phyloP scores from a whole-genome alignment of 768 basidiomycete species.

The Pilatotrama ljubarskyi region DNA sequence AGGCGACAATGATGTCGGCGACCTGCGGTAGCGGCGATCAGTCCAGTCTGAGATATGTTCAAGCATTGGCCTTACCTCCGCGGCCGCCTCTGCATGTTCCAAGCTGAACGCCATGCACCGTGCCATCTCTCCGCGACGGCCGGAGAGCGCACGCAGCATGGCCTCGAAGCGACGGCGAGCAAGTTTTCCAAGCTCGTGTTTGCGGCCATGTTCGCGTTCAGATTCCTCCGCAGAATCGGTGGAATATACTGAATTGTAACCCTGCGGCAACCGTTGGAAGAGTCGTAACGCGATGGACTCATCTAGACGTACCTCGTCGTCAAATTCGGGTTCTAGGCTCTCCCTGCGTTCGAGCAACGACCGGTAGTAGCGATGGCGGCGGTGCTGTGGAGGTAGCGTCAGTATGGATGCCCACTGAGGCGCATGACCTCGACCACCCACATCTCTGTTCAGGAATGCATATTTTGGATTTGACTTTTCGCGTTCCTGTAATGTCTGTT shows the following conservation, averaged over 20 bases:
- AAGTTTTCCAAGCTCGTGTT: constrained; percentile 73
- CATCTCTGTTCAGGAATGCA: constrained; percentile 65
- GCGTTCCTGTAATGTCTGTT: constrained; percentile 67
- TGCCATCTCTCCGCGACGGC: constrained; percentile 87
- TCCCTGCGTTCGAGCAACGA: constrained; percentile 63
- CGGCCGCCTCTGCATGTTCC: constrained; percentile 94
- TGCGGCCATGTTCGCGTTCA: constrained; percentile 79
- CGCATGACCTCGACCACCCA: constrained; percentile 36
- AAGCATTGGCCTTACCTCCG: constrained; percentile 59
- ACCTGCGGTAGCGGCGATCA: constrained; percentile 50
- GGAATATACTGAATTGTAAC: constrained; percentile 85
- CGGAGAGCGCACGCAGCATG: constrained; percentile 85
- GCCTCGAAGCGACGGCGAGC: constrained; percentile 86
- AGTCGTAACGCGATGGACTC: too few species aligned
- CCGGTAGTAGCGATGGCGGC: constrained; percentile 68
- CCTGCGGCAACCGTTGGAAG: constrained; percentile 43
- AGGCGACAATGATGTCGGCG: constrained; percentile 86
- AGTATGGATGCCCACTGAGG: background rate
- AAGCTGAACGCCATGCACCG: constrained; percentile 97
- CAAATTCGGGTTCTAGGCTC: constrained; percentile 65
- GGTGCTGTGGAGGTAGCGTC: constrained; percentile 49
- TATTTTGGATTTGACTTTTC: constrained; percentile 85
- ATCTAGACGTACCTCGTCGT: constrained; percentile 61
- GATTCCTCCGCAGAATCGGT: constrained; percentile 95
- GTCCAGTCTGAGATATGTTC: constrained; percentile 10